phyloP scores from a whole-genome alignment of 202 grass and related monocot genomes.

The Hordeum pubiflorum region DNA sequence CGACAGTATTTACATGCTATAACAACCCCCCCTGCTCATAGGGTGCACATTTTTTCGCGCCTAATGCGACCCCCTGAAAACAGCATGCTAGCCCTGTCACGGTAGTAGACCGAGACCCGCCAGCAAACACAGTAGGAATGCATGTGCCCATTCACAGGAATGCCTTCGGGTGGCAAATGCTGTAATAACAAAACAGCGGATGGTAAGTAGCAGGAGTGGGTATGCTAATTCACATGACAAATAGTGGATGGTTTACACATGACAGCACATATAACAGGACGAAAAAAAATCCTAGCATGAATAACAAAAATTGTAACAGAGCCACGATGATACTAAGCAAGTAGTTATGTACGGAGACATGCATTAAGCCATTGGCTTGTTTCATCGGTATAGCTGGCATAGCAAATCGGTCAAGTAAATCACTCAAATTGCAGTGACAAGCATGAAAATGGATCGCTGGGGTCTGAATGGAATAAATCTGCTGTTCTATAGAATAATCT shows the following conservation, averaged over 20 bases:
- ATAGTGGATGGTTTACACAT: background rate
- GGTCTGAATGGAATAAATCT: background rate
- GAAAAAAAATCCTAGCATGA: background rate
- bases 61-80: background rate
- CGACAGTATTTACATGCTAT: slow-evolving; percentile 43
- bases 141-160: slow-evolving; percentile 4
- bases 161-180: slow-evolving; percentile 3
- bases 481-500: background rate
- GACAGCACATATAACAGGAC: background rate
- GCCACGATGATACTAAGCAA: background rate
- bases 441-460: background rate
- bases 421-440: background rate
- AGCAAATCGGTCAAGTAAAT: background rate
- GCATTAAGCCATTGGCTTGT: background rate
- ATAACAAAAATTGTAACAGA: background rate
- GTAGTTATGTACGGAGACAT: background rate
- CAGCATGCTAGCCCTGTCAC: background rate
- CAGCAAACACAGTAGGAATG: slow-evolving; percentile 8
- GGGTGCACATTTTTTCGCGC: background rate
- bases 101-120: background rate
- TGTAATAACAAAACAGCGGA: slow-evolving; percentile 9
- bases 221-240: background rate
- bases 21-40: background rate
- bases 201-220: background rate
- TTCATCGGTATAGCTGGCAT: background rate